Percentiles rank a stretch among this genome's conserved stretches.
These are phyloP conservation scores for Micractinium sp. DNA, from an alignment of 139 green algal species.

Conservation along the genomic window DNA sequence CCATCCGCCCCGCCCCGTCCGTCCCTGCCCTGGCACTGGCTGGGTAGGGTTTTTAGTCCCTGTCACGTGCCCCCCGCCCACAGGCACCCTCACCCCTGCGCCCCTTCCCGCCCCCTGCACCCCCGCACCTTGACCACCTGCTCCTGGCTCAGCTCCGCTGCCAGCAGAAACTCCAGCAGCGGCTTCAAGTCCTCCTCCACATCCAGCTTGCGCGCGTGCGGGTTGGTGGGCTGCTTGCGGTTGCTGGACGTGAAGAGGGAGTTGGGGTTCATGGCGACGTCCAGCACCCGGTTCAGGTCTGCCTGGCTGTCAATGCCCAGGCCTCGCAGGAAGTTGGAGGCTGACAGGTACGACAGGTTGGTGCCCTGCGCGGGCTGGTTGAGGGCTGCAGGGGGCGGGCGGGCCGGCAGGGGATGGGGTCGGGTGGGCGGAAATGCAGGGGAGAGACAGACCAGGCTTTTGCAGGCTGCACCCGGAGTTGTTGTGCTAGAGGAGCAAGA, in stretches of 20 bases:
- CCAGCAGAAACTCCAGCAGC: conserved; percentile 13
- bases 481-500: not conserved
- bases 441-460: not conserved
- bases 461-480: not conserved
- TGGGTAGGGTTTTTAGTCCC: too few relatives aligned
- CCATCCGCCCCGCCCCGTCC: too few relatives aligned
- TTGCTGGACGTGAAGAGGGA: conserved; percentile 66
- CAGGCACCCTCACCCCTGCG: conserved; percentile 56
- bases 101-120: conserved; percentile 67
- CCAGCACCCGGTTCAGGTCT: conserved; percentile 48
- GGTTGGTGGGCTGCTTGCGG: conserved; percentile 45
- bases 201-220: conserved; percentile 19
- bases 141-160: conserved; percentile 2
- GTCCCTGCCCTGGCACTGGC: too few relatives aligned
- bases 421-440: not conserved
- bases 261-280: conserved; percentile 79
- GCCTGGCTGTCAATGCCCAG: conserved; percentile 65
- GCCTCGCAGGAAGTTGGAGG: conserved; percentile 47
- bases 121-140: conserved; percentile 39
- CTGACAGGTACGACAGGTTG: conserved; percentile 47
- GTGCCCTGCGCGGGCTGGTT: conserved; percentile 18
- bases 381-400: conserved; percentile 17
- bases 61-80: not conserved
- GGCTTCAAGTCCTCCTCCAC: conserved; percentile 22
- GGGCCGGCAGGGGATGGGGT: not conserved